Conservation (phyloP, 495 filamentous ascomycete species). For the Aspergillus affinis region DNA sequence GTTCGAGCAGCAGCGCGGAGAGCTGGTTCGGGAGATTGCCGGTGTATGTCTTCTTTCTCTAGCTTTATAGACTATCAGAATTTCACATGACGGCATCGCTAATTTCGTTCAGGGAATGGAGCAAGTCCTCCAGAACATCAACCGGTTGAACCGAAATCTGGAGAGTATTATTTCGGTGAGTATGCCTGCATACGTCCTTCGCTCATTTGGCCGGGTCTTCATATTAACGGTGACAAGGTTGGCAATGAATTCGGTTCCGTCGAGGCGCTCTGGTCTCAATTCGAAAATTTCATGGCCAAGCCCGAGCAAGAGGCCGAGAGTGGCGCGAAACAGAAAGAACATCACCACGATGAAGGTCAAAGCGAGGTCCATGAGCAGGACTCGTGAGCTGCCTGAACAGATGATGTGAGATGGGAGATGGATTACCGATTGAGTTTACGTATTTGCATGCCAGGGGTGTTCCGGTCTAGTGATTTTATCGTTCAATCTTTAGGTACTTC, state of each 20-base stretch:
- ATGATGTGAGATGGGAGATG: background rate
- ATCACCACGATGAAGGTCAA: conserved; percentile 18
- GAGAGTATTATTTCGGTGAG: conserved; percentile 88
- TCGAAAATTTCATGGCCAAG: conserved; percentile 92
- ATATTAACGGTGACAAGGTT: conserved; percentile 51
- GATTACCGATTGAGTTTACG: no score
- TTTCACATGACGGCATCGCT: background rate
- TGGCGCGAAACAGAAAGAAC: conserved; percentile 19
- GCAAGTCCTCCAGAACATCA: conserved; percentile 92
- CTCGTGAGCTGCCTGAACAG: background rate
- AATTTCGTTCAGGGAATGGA: conserved; percentile 69
- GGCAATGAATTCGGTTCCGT: conserved; percentile 97
- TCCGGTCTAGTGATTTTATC: background rate
- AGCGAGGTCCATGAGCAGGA: conserved; percentile 18
- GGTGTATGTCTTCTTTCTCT: conserved; percentile 50
- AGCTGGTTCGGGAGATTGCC: conserved; percentile 75
- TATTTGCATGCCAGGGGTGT: background rate
- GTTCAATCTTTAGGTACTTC: background rate
- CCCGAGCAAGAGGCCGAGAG: conserved; percentile 53
- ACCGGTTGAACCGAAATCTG: conserved; percentile 86
- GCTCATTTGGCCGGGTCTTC: background rate
- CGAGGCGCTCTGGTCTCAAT: conserved; percentile 94
- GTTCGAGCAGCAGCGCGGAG: conserved; percentile 81
- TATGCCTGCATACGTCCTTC: conserved; percentile 2
- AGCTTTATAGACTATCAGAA: background rate